Conservation (phyloP, 306 rosid genomes). For the Quillaja saponaria region DNA sequence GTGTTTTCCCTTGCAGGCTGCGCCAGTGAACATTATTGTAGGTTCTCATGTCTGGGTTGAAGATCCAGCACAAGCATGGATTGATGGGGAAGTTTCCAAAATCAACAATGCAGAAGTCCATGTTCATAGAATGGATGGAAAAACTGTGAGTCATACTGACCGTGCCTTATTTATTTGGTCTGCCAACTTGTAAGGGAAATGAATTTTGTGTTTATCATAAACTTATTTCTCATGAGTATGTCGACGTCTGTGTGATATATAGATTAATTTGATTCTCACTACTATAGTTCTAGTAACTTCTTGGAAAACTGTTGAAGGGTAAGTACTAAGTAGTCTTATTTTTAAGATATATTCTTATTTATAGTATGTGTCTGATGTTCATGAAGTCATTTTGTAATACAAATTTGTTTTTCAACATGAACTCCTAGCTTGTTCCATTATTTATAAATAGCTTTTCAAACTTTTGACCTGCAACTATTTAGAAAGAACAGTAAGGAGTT, state of each 20-base stretch:
- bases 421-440: conserved; percentile 11
- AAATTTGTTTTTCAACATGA: conserved; percentile 6
- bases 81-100: conserved; percentile 87
- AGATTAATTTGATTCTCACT: too few relatives aligned
- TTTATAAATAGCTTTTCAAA: neutral
- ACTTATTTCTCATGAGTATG: too few relatives aligned
- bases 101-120: conserved; percentile 82
- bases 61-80: conserved; percentile 87
- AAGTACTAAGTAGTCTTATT: conserved; percentile 8
- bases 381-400: too few relatives aligned
- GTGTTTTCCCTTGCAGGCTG: conserved; percentile 65
- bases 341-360: conserved; percentile 17
- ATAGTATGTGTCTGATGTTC: conserved; percentile 2
- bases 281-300: conserved; percentile 11
- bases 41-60: conserved; percentile 99
- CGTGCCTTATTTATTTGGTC: too few relatives aligned
- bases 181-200: too few relatives aligned
- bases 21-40: conserved; percentile 89
- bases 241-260: too few relatives aligned
- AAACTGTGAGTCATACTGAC: conserved; percentile 56
- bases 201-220: too few relatives aligned
- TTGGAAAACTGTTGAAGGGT: conserved; percentile 1
- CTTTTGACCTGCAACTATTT: conserved; percentile 1
- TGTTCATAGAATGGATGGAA: conserved; percentile 63
- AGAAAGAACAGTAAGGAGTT: neutral